These are phyloP conservation scores for Phylloporus sp. DNA, from an alignment of 768 basidiomycete species.

Conservation along the genomic window DNA sequence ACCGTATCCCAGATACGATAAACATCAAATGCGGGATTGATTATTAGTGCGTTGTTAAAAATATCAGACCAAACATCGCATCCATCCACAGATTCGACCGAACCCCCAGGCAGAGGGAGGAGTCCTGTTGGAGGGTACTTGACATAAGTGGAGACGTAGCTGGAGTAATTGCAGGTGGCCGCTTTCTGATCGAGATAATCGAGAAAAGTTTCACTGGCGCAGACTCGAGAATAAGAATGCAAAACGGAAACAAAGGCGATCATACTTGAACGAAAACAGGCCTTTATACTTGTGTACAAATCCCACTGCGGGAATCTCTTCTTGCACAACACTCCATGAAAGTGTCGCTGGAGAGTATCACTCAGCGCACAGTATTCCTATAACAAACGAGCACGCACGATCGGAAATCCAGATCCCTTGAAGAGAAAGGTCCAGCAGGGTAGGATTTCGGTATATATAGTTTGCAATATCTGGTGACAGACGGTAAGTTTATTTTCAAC, in stretches of 20 bases:
- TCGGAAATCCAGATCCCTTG: constrained; percentile 73
- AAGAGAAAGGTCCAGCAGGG: constrained; percentile 49
- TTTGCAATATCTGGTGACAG: constrained; percentile 65
- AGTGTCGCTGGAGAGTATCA: constrained; percentile 41
- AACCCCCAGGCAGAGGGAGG: constrained; percentile 63
- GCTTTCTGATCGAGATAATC: constrained; percentile 52
- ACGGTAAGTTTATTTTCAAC: neutral
- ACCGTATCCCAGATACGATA: constrained; percentile 74
- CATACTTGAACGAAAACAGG: constrained; percentile 72
- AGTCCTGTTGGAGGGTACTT: constrained; percentile 65
- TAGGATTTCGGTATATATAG: constrained; percentile 61
- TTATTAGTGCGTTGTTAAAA: constrained; percentile 52
- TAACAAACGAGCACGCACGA: constrained; percentile 42
- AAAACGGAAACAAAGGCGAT: neutral
- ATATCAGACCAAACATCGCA: constrained; percentile 71
- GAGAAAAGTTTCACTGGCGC: constrained; percentile 56
- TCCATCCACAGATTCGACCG: constrained; percentile 40
- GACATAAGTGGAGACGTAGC: constrained; percentile 58
- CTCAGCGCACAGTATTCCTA: neutral
- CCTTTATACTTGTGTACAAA: constrained; percentile 72
- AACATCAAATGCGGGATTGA: constrained; percentile 76
- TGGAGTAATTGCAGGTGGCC: constrained; percentile 55
- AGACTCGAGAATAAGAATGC: neutral
- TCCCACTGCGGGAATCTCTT: constrained; percentile 66
- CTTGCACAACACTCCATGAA: constrained; percentile 61